Conservation (phyloP, 345 rosid species). For the Moricandia moricandioides region DNA sequence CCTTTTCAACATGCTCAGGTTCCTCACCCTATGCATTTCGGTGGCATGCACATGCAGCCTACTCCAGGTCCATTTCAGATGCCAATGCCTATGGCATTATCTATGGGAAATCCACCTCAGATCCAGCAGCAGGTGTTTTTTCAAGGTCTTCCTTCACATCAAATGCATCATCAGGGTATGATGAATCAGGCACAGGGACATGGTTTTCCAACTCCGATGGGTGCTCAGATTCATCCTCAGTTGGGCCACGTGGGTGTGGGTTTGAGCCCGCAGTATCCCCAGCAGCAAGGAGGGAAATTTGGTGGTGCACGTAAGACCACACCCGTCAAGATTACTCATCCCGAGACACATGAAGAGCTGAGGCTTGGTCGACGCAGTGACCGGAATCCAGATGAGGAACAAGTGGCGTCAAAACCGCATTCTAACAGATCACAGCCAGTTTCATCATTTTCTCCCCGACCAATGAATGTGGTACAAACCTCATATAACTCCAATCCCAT, state of each 20-base stretch:
- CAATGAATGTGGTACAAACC: constrained; percentile 50
- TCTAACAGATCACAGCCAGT: constrained; percentile 58
- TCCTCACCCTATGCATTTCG: constrained; percentile 55
- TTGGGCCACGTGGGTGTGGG: constrained; percentile 68
- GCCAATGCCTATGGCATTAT: constrained; percentile 64
- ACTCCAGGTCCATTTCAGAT: constrained; percentile 63
- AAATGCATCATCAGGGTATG: too few species aligned
- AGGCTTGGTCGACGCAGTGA: constrained; percentile 77
- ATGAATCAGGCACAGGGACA: constrained; percentile 40
- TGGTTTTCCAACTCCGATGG: constrained; percentile 59
- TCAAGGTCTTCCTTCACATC: too few species aligned
- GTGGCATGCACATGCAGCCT: constrained; percentile 69
- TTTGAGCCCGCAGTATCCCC: constrained; percentile 62
- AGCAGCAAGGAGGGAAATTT: constrained; percentile 75
- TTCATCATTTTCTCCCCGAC: constrained; percentile 55
- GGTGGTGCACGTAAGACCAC: constrained; percentile 60
- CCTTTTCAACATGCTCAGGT: constrained; percentile 66
- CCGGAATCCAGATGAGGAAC: constrained; percentile 51
- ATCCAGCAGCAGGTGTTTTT: too few species aligned
- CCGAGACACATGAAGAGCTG: constrained; percentile 90
- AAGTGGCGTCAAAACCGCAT: constrained; percentile 58
- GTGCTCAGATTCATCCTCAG: constrained; percentile 60
- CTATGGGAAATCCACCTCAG: constrained; percentile 48
- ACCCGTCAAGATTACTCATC: constrained; percentile 85
- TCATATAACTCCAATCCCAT: constrained; percentile 42